Conservation (phyloP, 140 eudicot species). For the Erigeron philadelphicus region DNA sequence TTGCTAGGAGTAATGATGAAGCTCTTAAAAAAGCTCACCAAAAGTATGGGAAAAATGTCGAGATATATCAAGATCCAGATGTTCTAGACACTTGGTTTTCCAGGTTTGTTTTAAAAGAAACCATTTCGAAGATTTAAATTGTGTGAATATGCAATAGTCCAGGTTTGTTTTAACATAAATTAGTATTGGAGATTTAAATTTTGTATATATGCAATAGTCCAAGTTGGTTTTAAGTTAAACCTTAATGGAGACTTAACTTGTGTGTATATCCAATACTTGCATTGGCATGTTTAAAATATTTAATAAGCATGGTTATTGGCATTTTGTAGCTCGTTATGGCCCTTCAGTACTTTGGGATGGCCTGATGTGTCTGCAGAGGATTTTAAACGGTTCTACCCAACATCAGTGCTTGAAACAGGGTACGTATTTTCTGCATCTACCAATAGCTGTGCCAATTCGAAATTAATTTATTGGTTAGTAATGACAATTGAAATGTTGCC, state of each 20-base stretch:
- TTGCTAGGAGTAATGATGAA: slow-evolving; percentile 67
- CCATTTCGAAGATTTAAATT: not conserved
- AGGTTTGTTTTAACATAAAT: too few species aligned
- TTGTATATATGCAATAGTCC: too few species aligned
- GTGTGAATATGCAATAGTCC: not conserved
- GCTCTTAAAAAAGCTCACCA: slow-evolving; percentile 66
- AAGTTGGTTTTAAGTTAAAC: slow-evolving; percentile 1
- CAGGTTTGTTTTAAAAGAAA: slow-evolving; percentile 49
- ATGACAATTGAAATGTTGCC: not conserved
- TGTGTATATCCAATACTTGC: not conserved
- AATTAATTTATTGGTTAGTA: not conserved
- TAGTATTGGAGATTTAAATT: too few species aligned
- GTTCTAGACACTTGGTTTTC: slow-evolving; percentile 99
- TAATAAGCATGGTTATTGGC: slow-evolving; percentile 19
- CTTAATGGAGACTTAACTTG: not conserved
- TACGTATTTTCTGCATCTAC: slow-evolving; percentile 28
- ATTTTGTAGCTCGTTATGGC: slow-evolving; percentile 74
- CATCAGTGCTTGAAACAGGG: slow-evolving; percentile 98
- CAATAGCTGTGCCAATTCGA: not conserved
- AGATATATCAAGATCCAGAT: slow-evolving; percentile 97
- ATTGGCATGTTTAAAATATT: not conserved
- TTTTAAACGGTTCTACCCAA: slow-evolving; percentile 74
- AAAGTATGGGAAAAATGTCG: slow-evolving; percentile 75
- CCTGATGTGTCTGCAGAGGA: slow-evolving; percentile 86
- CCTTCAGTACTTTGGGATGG: slow-evolving; percentile 97